These are phyloP conservation scores for Beta vulgaris DNA, from an alignment of 148 eudicot genomes.

Conservation along the genomic window DNA sequence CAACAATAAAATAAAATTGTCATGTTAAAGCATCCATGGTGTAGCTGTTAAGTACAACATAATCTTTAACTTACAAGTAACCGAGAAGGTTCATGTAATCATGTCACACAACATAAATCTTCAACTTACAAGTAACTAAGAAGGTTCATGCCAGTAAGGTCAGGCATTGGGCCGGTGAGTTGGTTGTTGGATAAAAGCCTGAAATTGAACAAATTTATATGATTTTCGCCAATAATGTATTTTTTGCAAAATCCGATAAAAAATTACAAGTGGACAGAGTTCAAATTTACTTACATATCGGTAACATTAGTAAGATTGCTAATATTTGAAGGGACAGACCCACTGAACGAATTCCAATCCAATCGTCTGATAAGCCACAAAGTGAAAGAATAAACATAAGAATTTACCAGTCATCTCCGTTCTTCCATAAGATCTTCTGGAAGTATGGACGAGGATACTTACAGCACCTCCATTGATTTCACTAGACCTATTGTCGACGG, in stretches of 20 bases:
- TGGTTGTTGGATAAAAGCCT: conserved; percentile 59
- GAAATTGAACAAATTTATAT: conserved; percentile 14
- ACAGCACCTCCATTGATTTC: conserved; percentile 57
- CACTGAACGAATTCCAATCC: conserved; percentile 57
- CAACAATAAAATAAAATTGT: neutral
- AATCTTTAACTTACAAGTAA: conserved; percentile 45
- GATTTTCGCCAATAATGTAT: neutral
- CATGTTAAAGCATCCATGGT: neutral
- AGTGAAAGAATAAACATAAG: neutral
- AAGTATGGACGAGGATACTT: conserved; percentile 36
- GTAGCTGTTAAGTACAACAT: neutral
- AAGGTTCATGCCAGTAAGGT: conserved; percentile 55
- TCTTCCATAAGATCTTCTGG: neutral
- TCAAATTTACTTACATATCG: conserved; percentile 46
- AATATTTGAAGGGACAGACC: conserved; percentile 53
- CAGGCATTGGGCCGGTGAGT: conserved; percentile 54
- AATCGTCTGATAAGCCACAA: conserved; percentile 52
- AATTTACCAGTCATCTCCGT: neutral
- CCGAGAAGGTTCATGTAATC: conserved; percentile 47
- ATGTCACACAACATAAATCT: neutral
- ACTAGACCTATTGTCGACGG: conserved; percentile 65
- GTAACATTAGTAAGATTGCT: conserved; percentile 50
- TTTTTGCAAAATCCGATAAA: neutral
- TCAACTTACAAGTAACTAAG: conserved; percentile 56
- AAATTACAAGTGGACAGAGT: neutral